phyloP scores from a whole-genome alignment of 495 filamentous ascomycete genomes.

The Tricharina praecox region DNA sequence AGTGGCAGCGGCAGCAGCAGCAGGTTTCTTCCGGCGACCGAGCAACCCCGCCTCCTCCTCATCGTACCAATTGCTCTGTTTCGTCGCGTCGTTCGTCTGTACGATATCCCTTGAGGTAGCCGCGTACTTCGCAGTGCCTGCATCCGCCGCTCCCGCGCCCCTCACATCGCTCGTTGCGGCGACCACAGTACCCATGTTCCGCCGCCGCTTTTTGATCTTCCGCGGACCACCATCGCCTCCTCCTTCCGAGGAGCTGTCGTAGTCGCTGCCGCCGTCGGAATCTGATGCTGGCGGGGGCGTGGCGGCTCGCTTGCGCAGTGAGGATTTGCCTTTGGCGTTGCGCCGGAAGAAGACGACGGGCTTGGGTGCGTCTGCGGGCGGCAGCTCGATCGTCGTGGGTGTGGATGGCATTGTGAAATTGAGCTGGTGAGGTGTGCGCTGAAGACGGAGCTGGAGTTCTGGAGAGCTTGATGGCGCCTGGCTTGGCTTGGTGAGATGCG shows the following conservation, averaged over 20 bases:
- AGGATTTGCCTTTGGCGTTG: constrained; percentile 54
- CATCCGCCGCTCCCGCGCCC: constrained; percentile 32
- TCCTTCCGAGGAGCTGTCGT: constrained; percentile 63
- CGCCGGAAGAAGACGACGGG: constrained; percentile 68
- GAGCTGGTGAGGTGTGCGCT: too few relatives aligned
- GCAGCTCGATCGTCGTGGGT: background rate
- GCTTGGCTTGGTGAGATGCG: too few relatives aligned
- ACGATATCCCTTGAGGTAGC: constrained; percentile 44
- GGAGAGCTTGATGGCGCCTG: too few relatives aligned
- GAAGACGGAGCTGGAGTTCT: too few relatives aligned
- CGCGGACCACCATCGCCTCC: constrained; percentile 30
- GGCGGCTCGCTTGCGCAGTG: constrained; percentile 63
- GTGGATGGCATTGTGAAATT: too few relatives aligned
- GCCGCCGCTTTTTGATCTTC: constrained; percentile 65
- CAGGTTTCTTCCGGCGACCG: constrained; percentile 34
- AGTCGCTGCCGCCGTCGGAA: constrained; percentile 36
- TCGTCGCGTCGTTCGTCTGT: constrained; percentile 57
- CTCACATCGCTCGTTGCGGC: constrained; percentile 31
- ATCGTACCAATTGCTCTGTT: constrained; percentile 78
- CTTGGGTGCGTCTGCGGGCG: constrained; percentile 24
- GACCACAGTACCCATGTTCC: constrained; percentile 44
- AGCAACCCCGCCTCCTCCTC: constrained; percentile 31
- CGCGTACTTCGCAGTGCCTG: constrained; percentile 39
- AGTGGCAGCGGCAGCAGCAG: too few relatives aligned
- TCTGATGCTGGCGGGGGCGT: constrained; percentile 56